Evolutionary conservation across 371 early-diverging fungal species (phyloP).

Genomic region (Apophysomyces trapeziformis): DNA sequence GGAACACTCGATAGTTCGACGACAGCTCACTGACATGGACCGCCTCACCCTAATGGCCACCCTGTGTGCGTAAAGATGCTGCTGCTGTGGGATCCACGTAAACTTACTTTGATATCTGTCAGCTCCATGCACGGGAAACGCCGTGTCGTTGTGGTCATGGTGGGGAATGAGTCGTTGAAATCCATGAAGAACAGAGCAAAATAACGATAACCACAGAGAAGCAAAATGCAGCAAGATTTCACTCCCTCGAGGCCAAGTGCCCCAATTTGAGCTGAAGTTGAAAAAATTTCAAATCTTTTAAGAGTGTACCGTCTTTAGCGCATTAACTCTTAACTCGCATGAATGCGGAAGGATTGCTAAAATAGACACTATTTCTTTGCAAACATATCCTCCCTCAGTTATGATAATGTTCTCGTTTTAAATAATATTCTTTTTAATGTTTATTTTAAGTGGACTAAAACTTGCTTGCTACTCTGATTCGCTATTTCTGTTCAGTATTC

Average conservation of each 20-base stretch:
- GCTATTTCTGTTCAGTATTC: too few species aligned
- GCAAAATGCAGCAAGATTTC: neutral
- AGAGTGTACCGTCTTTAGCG: too few species aligned
- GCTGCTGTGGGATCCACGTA: neutral
- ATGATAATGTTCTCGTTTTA: too few species aligned
- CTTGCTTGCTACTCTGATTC: too few species aligned
- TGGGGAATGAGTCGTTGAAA: conserved; percentile 30
- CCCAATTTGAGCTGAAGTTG: neutral
- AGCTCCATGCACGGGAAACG: conserved; percentile 35
- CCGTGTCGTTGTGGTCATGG: conserved; percentile 45
- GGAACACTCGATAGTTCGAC: conserved; percentile 29
- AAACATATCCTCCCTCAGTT: too few species aligned
- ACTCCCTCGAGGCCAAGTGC: too few species aligned
- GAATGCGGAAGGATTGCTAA: too few species aligned
- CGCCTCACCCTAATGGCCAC: conserved; percentile 27
- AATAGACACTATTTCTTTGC: too few species aligned
- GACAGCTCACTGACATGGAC: conserved; percentile 36
- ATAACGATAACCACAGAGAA: neutral
- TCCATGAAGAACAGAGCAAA: conserved; percentile 8
- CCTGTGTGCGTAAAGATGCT: neutral
- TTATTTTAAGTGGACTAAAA: too few species aligned
- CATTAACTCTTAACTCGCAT: too few species aligned
- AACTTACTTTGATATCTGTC: conserved; percentile 37
- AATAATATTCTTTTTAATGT: too few species aligned
- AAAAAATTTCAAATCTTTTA: neutral